Evolutionary conservation across 352 stramenopile species (phyloP).

Genomic region (Phytophthora vignae): DNA sequence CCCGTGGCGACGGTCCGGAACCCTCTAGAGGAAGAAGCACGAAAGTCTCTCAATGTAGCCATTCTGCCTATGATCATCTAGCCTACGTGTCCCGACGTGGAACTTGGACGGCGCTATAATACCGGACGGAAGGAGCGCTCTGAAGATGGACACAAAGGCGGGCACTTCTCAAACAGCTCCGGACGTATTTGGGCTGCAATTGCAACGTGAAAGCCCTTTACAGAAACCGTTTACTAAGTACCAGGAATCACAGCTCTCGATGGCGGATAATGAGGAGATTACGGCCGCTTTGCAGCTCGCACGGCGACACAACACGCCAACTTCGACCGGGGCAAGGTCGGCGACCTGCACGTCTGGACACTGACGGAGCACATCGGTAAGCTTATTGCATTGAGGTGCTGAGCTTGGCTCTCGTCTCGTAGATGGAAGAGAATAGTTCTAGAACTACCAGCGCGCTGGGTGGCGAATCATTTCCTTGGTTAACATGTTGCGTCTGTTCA

Average conservation of each 20-base stretch:
- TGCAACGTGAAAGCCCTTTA: background rate
- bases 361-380: constrained; percentile 38
- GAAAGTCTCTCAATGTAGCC: background rate
- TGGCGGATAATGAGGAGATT: background rate
- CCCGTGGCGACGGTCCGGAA: background rate
- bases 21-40: background rate
- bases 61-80: background rate
- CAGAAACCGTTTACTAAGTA: background rate
- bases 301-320: background rate
- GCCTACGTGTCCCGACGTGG: background rate
- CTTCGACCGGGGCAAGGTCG: constrained; percentile 32
- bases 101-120: background rate
- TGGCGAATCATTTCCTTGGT: no score
- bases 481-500: constrained; percentile 18
- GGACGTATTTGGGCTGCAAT: constrained; percentile 7
- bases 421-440: no score
- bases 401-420: no score
- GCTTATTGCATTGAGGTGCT: no score
- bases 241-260: background rate
- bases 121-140: constrained; percentile 14
- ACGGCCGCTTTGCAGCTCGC: background rate
- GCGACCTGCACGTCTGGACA: constrained; percentile 51
- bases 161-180: background rate
- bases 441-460: no score
- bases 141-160: constrained; percentile 1